Evolutionary conservation across 768 basidiomycete genomes (phyloP), one percentile per base, ranked within the genome.

Genomic region (Podaxis sp.): DNA sequence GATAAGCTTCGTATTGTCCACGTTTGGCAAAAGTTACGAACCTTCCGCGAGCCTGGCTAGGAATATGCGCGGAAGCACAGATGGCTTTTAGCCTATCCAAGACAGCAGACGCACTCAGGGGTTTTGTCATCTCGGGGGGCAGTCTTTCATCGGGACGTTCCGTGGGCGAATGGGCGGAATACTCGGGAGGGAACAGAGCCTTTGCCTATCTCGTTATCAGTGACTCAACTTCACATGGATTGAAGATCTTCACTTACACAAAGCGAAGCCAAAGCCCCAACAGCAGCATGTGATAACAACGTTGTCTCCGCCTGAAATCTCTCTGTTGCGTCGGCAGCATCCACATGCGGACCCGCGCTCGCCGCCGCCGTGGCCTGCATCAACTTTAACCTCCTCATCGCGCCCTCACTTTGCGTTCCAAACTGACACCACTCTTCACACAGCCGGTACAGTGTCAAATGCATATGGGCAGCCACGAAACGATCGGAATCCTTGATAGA

Each of bases 341-440:
- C 83, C 37, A 78, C 75, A 37, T 81, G 77, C 7, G 83, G 79
- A 18, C 85, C 83, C n/a, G 79, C 77, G 40, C 80, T 79, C 0
- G 81, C 80, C 9, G 81, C 84, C 72, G 70, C 84, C 14, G 85
- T 82, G 63, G 82, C 84, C 67, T 91, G 85, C 85, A 94, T 93
- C 58, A 82, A 67, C 25, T 83, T 79, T 46, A 88, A 74, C 51
- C 90, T 81, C 57, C 87, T 89, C 70, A 86, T 89, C 40, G 84
- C 82, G n/a, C 76, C 73, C 62, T 93, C 91, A 0, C 85, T 80
- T 66, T 91, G 86, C 32, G 85, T 81, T 4, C 92, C 94, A 50
- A 90, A 78, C 67, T 92, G 87, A 71, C 94, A 96, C 95, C 95
- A 97, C 67, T 95, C 93, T 72, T 95, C 93, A 65, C 93, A 95